Conservation (phyloP, 2,329 filamentous ascomycete species). For the Aphanoascus verrucosus region DNA sequence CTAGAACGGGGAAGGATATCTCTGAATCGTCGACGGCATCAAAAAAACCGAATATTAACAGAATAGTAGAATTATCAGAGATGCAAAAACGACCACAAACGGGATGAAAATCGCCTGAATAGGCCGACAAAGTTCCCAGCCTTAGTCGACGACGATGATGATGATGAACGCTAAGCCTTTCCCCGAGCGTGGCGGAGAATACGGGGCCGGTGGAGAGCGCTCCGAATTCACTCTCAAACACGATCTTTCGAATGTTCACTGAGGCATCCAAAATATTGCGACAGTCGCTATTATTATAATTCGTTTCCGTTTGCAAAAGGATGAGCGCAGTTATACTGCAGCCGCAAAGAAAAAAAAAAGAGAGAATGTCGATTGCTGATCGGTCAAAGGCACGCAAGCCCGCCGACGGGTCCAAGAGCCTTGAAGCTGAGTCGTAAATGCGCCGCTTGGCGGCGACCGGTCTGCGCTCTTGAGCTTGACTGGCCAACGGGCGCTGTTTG, state of each 20-base stretch:
- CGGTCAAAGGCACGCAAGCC: too few relatives aligned
- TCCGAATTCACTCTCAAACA: too few relatives aligned
- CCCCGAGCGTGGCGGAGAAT: not conserved
- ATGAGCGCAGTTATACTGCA: too few relatives aligned
- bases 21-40: not conserved
- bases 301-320: too few relatives aligned
- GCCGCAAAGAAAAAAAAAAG: too few relatives aligned
- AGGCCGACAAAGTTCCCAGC: not conserved
- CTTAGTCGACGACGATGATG: not conserved
- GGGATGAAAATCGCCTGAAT: too few relatives aligned
- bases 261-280: too few relatives aligned
- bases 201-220: not conserved
- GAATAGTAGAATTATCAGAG: not conserved
- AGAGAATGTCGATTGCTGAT: too few relatives aligned
- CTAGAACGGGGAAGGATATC: not conserved
- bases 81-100: not conserved
- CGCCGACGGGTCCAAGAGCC: too few relatives aligned
- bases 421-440: too few relatives aligned
- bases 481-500: not conserved
- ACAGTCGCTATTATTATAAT: too few relatives aligned
- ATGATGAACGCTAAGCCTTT: not conserved
- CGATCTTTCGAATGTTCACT: too few relatives aligned
- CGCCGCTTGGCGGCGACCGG: slow-evolving; percentile 4
- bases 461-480: not conserved
- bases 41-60: not conserved